A percentile compares a stretch with the other conserved stretches of the same genome.
Conservation (phyloP, 140 eudicot genomes). For the Senecio squalidus region DNA sequence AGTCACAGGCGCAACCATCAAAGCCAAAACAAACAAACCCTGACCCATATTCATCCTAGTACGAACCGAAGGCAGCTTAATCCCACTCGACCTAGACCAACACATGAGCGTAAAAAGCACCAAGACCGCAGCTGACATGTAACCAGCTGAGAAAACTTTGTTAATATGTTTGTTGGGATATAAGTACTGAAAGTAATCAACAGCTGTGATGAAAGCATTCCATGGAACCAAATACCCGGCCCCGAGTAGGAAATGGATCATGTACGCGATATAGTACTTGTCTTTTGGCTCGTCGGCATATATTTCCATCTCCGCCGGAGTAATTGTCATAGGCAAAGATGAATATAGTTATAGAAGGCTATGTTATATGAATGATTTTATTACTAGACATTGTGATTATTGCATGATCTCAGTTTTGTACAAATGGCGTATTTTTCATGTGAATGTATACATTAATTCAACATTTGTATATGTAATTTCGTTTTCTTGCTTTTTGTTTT, state of each 20-base stretch:
- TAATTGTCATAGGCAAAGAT: no score
- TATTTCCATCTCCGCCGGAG: no score
- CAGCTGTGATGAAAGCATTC: not conserved
- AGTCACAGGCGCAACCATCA: not conserved
- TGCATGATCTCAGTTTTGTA: no score
- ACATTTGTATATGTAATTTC: no score
- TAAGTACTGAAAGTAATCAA: not conserved
- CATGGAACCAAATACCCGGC: not conserved
- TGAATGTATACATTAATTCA: no score
- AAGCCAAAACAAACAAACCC: not conserved
- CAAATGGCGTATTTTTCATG: no score
- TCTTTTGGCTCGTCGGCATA: not conserved
- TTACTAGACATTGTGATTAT: no score
- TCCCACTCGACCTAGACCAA: not conserved
- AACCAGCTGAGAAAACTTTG: not conserved
- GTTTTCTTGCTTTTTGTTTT: no score
- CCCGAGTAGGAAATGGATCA: not conserved
- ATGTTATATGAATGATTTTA: no score
- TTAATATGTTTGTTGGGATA: not conserved
- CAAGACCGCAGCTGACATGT: not conserved
- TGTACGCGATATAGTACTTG: not conserved
- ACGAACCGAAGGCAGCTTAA: not conserved
- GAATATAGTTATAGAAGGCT: no score
- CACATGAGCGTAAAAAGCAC: not conserved
- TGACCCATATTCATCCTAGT: not conserved